Percentiles rank a stretch among this genome's conserved stretches.
phyloP scores from a whole-genome alignment of 2,329 filamentous ascomycete genomes.

The Bisporella sp. region DNA sequence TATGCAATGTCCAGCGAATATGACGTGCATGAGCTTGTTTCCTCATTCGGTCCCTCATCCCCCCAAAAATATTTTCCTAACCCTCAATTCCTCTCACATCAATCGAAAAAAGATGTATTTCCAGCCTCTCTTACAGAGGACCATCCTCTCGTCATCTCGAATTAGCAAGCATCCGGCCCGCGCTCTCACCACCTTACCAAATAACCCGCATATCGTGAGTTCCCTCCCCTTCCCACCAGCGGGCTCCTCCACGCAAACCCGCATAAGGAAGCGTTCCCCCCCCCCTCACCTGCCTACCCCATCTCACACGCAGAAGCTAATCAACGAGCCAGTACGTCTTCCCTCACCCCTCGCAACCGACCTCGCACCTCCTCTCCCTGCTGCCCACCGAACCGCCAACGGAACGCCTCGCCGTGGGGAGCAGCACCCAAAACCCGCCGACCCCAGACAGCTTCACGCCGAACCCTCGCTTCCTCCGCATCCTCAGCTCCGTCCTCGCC shows the following conservation, averaged over 20 bases:
- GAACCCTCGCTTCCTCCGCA: slow-evolving; percentile 51
- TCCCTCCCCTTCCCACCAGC: background rate
- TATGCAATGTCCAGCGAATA: no score
- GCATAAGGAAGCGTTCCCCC: no score
- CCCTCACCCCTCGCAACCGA: slow-evolving; percentile 36
- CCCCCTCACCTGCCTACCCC: no score
- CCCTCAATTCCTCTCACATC: no score
- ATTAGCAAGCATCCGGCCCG: slow-evolving; percentile 1
- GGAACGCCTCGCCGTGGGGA: slow-evolving; percentile 49
- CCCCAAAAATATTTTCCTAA: no score
- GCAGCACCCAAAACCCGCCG: slow-evolving; percentile 50
- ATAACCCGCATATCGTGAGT: slow-evolving; percentile 26
- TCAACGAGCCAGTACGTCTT: slow-evolving; percentile 46
- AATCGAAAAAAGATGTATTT: no score
- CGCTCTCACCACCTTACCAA: slow-evolving; percentile 19
- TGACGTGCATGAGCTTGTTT: no score
- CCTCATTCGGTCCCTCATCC: no score
- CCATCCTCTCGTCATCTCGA: no score
- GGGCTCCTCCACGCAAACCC: no score
- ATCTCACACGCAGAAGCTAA: no score
- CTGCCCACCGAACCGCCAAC: slow-evolving; percentile 51
- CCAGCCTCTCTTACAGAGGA: no score
- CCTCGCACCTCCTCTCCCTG: slow-evolving; percentile 49
- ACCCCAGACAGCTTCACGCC: slow-evolving; percentile 52
- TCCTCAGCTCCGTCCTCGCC: slow-evolving; percentile 50